phyloP scores from a whole-genome alignment of 2,329 filamentous ascomycete genomes.

The Periconia sp. region DNA sequence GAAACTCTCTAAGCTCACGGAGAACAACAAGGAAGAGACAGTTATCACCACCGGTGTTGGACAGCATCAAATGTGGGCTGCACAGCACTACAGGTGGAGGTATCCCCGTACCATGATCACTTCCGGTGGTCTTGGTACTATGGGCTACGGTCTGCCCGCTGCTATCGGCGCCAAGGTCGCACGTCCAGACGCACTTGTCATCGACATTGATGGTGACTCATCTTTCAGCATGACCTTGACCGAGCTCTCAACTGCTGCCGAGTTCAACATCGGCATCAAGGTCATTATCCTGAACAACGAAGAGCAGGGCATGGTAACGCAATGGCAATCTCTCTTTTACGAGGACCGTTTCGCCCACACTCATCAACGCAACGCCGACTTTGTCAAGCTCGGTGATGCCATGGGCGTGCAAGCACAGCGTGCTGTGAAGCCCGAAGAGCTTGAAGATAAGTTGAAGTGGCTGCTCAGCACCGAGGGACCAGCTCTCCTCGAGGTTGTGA shows the following conservation, averaged over 20 bases:
- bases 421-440: slow-evolving; percentile 72
- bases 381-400: slow-evolving; percentile 87
- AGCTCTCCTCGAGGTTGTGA: slow-evolving; percentile 86
- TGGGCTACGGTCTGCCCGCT: slow-evolving; percentile 93
- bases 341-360: slow-evolving; percentile 91
- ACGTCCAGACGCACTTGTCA: slow-evolving; percentile 76
- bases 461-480: slow-evolving; percentile 84
- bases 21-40: slow-evolving; percentile 76
- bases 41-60: slow-evolving; percentile 93
- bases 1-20: slow-evolving; percentile 82
- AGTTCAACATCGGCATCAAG: slow-evolving; percentile 97
- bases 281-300: slow-evolving; percentile 95
- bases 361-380: slow-evolving; percentile 93
- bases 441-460: slow-evolving; percentile 80
- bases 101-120: slow-evolving; percentile 93
- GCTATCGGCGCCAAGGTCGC: slow-evolving; percentile 95
- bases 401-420: slow-evolving; percentile 82
- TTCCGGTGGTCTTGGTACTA: slow-evolving; percentile 90
- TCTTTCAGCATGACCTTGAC: slow-evolving; percentile 99
- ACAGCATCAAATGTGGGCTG: slow-evolving; percentile 98
- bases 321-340: slow-evolving; percentile 98
- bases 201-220: slow-evolving; percentile 97
- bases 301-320: slow-evolving; percentile 97
- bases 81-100: slow-evolving; percentile 95
- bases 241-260: slow-evolving; percentile 86